A percentile compares a stretch with the other conserved stretches of the same genome.
Evolutionary conservation across 2,329 filamentous ascomycete species (phyloP).

Genomic region (Neonectria coccinea): DNA sequence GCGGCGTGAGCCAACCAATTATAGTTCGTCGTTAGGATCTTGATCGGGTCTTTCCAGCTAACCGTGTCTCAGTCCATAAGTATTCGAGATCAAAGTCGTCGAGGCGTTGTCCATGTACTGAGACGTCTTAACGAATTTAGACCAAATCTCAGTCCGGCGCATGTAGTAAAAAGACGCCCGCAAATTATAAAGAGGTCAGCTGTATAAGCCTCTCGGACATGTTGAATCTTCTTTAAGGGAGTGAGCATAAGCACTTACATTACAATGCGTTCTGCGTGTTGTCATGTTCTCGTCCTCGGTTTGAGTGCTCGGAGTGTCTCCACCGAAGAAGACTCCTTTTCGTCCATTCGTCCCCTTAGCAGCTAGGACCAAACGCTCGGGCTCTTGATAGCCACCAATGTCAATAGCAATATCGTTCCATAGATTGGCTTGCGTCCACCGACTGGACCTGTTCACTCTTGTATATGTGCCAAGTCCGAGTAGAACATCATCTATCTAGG

Average conservation of each 20-base stretch:
- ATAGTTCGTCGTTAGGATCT: background rate
- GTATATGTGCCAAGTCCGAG: no score
- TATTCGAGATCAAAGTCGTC: background rate
- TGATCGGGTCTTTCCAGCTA: background rate
- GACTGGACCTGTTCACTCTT: no score
- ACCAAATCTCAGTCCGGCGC: slow-evolving; percentile 1
- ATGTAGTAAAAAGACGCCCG: slow-evolving; percentile 3
- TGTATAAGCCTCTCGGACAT: background rate
- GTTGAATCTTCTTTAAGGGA: background rate
- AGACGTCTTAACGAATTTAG: slow-evolving; percentile 8
- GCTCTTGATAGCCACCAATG: no score
- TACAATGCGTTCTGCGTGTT: background rate
- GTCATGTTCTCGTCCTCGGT: no score
- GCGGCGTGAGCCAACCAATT: background rate
- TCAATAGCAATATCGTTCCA: no score
- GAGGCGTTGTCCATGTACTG: background rate
- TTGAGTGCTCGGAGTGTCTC: no score
- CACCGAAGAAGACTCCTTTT: no score
- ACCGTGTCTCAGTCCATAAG: background rate
- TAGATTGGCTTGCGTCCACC: no score
- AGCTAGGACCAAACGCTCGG: no score
- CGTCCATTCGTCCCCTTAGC: no score
- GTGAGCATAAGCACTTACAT: slow-evolving; percentile 1
- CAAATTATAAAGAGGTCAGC: background rate
- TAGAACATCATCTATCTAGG: no score